Evolutionary conservation across 768 basidiomycete genomes (phyloP), one percentile per base, ranked within the genome.

Genomic region (Naematelia encephala): DNA sequence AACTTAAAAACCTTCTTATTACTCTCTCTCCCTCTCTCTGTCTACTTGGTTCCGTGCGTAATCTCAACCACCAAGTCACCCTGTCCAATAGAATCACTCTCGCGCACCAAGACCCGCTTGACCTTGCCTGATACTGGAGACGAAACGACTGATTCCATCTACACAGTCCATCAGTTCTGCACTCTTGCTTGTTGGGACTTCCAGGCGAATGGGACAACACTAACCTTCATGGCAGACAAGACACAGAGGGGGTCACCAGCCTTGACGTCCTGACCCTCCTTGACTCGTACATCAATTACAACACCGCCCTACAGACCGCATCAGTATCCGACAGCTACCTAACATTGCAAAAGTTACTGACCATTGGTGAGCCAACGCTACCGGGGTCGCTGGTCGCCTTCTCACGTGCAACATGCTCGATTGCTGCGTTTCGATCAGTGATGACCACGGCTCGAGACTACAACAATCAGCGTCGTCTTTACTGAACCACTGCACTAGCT

Each of bases 111-210:
- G 26, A 99, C 90, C 43, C 94, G 87, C 80, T 91, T 92, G 80
- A 98, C 83, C 77, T 92, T 91, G 45, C 96, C 96, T 51, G 92
- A 92, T 45, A 98, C 94, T 23, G 96, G 93, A 26, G 92, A 89
- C 27, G 91, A 94, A 47, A 98, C 91, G 63, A 90, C 86, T 62
- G 90, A 91, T 81, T 99, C 94, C 94, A 98, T 97, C 91, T 93
- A n/a, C n/a, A n/a, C n/a, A n/a, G n/a, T n/a, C n/a, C n/a, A n/a
- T n/a, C n/a, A n/a, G n/a, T n/a, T n/a, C n/a, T n/a, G n/a, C n/a
- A n/a, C n/a, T n/a, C n/a, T n/a, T n/a, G n/a, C n/a, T n/a, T n/a
- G n/a, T n/a, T n/a, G n/a, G n/a, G n/a, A n/a, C n/a, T n/a, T n/a
- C n/a, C n/a, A n/a, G n/a, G 52, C n/a, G n/a, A n/a, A n/a, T n/a